Conservation (phyloP, 2,329 filamentous ascomycete species). For the Penicillium sclerotigenum region DNA sequence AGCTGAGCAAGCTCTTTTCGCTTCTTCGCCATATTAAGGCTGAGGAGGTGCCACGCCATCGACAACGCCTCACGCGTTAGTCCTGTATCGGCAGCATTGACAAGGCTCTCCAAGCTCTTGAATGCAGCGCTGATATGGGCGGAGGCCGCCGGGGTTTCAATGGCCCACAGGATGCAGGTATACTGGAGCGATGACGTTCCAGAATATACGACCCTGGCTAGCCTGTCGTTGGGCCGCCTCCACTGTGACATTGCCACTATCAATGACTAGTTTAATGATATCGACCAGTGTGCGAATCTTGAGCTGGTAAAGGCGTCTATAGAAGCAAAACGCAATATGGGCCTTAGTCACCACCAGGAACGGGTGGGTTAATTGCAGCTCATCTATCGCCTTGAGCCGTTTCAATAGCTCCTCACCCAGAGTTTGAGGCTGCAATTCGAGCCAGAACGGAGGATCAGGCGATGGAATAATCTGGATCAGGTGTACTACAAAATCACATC, state of each 20-base stretch:
- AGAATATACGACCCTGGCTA: conserved; percentile 26
- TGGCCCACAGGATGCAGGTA: conserved; percentile 29
- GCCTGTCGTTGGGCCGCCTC: conserved; percentile 24
- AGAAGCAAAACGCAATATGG: conserved; percentile 33
- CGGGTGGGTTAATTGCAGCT: conserved; percentile 21
- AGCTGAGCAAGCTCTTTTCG: conserved; percentile 28
- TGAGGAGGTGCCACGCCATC: conserved; percentile 29
- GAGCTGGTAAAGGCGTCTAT: conserved; percentile 32
- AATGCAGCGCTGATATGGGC: conserved; percentile 22
- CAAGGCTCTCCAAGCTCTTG: conserved; percentile 27
- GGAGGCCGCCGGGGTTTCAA: conserved; percentile 24
- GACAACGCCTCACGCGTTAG: conserved; percentile 30
- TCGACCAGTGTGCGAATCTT: conserved; percentile 24
- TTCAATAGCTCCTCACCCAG: conserved; percentile 24
- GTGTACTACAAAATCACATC: too few relatives aligned
- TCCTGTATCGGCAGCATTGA: conserved; percentile 24
- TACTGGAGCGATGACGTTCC: conserved; percentile 36
- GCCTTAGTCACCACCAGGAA: conserved; percentile 32
- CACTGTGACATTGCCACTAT: conserved; percentile 22
- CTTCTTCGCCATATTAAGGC: conserved; percentile 29
- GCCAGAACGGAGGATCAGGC: conserved; percentile 25
- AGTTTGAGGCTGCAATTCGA: conserved; percentile 12
- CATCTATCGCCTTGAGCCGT: conserved; percentile 22
- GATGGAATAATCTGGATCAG: conserved; percentile 30
- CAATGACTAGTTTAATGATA: conserved; percentile 21